Conservation (phyloP, 768 basidiomycete genomes). For the Rhizopogon vinicolor region DNA sequence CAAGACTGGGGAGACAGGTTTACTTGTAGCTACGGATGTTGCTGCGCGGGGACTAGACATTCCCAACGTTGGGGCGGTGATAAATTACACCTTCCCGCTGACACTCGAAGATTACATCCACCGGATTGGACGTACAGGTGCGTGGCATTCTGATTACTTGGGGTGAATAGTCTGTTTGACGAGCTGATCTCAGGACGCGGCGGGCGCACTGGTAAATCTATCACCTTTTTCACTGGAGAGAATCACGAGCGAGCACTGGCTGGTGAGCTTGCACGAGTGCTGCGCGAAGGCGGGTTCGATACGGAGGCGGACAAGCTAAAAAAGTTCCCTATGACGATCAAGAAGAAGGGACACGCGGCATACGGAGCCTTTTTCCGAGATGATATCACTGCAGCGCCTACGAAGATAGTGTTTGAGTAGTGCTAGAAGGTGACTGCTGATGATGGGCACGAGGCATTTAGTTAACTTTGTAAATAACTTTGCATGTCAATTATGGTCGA, state of each 20-base stretch:
- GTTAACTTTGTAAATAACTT: background rate
- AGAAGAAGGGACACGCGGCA: slow-evolving; percentile 88
- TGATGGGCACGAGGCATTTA: background rate
- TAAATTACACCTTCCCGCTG: slow-evolving; percentile 97
- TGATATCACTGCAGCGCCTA: slow-evolving; percentile 55
- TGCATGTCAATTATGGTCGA: background rate
- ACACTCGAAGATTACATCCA: slow-evolving; percentile 94
- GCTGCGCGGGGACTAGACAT: slow-evolving; percentile 97
- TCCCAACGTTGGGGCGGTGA: slow-evolving; percentile 88
- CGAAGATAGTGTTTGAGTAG: slow-evolving; percentile 70
- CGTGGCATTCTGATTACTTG: background rate
- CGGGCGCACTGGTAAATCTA: slow-evolving; percentile 83
- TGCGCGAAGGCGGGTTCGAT: slow-evolving; percentile 83
- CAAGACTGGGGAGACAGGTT: slow-evolving; percentile 69
- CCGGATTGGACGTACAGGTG: slow-evolving; percentile 86
- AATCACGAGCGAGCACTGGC: slow-evolving; percentile 81
- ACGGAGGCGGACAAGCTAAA: slow-evolving; percentile 59
- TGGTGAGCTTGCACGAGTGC: slow-evolving; percentile 88
- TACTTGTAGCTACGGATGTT: slow-evolving; percentile 96
- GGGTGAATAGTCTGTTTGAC: background rate
- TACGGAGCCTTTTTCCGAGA: slow-evolving; percentile 87
- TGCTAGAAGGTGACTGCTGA: background rate
- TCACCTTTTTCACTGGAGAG: slow-evolving; percentile 97
- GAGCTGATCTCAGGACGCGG: slow-evolving; percentile 62
- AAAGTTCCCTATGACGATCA: slow-evolving; percentile 94